Base-by-base conservation (phyloP, 2,329 filamentous ascomycete genomes). In the Diaporthe longicolla region DNA sequence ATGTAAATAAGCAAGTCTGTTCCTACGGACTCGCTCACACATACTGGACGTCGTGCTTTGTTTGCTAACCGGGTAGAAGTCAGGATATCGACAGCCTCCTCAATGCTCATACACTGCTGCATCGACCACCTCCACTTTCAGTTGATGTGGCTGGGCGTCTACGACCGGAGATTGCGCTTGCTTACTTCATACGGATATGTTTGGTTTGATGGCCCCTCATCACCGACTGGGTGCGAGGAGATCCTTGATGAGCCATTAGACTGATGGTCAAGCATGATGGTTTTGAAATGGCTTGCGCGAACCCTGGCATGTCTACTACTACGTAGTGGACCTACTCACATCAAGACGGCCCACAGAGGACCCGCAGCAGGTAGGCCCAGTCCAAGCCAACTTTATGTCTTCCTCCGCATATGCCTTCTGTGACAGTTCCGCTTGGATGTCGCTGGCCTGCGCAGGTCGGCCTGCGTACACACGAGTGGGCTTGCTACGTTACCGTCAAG, bases 401-500 rank as follows among this genome's bases (percentile, higher is more conserved):
- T 50, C n/a, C 32, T 19, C 63, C 29, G n/a, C 48, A 54, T 8
- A 17, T 19, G 11, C 24, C 45, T 37, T 26, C 8, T 26, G 10
- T 21, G 15, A 52, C 45, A 26, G 4, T 35, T 26, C 45, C 9
- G 45, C 63, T 52, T 66, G 29, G 10, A 13, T 37, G 6, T 35
- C 13, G 45, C 13, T 37, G 63, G 21, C 45, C 45, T 3, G 32
- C 45, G 29, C 4, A 4, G 45, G 37, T 37, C 48, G 48, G 24
- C 21, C 45, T 32, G 48, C 2, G 24, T n/a, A 13, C n/a, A 17
- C 52, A 35, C 19, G 63, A 54, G 19, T 40, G 63, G 63, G n/a
- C 48, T 52, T 40, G 29, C 21, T 68, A 54, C 63, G 17, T 50
- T 35, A 54, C 32, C 45, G 63, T 52, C 45, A 68, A 40, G 48